Percentiles rank a stretch among this genome's conserved stretches.
These are phyloP conservation scores for Thuja plicata DNA, from an alignment of 83 land plant species.

Conservation along the genomic window DNA sequence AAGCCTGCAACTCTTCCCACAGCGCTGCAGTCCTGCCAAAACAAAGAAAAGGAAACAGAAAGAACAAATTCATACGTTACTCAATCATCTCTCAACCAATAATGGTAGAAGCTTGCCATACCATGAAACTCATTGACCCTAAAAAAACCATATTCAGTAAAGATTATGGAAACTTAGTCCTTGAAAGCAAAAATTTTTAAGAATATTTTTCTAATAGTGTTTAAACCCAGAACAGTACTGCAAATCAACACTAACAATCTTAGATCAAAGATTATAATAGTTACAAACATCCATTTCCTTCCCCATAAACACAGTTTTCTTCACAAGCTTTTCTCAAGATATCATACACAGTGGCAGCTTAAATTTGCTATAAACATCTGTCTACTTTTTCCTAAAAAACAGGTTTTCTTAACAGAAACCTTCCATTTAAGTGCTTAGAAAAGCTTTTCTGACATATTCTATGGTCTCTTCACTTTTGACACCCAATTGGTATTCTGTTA, in stretches of 20 bases:
- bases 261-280: not conserved
- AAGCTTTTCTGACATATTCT: not conserved
- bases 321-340: not conserved
- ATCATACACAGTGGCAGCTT: not conserved
- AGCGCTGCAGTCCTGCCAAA: constrained; percentile 14
- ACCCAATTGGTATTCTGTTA: too few species aligned
- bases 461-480: too few species aligned
- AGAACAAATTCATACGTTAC: not conserved
- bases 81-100: not conserved
- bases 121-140: too few species aligned
- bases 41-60: not conserved
- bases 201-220: too few species aligned
- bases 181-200: not conserved
- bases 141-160: too few species aligned
- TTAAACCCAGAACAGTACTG: too few species aligned
- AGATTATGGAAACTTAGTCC: not conserved
- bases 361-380: not conserved
- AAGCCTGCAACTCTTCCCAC: constrained; percentile 28
- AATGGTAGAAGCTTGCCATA: not conserved
- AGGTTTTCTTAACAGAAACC: too few species aligned
- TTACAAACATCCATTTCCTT: not conserved
- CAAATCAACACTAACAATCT: too few species aligned
- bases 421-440: not conserved
- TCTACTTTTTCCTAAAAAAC: too few species aligned
- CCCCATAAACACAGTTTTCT: not conserved